phyloP scores from a whole-genome alignment of 306 rosid genomes.

The Delonix regia region DNA sequence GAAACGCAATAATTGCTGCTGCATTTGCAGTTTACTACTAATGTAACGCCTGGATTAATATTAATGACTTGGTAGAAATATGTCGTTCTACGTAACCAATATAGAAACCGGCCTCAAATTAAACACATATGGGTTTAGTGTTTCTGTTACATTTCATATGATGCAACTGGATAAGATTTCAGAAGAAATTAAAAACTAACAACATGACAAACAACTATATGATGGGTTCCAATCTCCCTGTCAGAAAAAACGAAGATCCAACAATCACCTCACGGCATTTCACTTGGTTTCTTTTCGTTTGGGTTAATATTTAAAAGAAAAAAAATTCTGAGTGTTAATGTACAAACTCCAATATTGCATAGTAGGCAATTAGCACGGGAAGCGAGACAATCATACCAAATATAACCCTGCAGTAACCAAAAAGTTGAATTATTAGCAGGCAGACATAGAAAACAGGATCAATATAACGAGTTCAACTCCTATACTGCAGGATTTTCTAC shows the following conservation, averaged over 20 bases:
- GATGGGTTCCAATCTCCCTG: neutral
- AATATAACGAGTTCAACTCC: too few species aligned
- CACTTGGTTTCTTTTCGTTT: too few species aligned
- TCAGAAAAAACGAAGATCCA: neutral
- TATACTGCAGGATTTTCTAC: too few species aligned
- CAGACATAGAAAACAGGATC: neutral
- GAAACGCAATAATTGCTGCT: neutral
- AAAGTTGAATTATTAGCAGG: neutral
- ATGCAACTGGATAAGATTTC: neutral
- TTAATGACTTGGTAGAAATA: neutral
- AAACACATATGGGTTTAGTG: too few species aligned
- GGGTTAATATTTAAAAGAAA: too few species aligned
- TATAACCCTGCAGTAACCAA: constrained; percentile 67
- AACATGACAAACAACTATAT: neutral
- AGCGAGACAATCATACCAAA: constrained; percentile 83
- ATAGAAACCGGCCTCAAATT: neutral
- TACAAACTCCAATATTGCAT: constrained; percentile 64
- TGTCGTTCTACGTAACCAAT: neutral
- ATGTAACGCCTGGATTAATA: neutral
- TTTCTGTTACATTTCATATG: neutral
- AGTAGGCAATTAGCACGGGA: constrained; percentile 72
- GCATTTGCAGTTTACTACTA: neutral
- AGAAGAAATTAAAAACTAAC: neutral
- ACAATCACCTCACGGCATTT: neutral
- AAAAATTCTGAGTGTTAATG: constrained; percentile 18